phyloP scores from a whole-genome alignment of 805 yeast species.

The Debaryomyces maramus region DNA sequence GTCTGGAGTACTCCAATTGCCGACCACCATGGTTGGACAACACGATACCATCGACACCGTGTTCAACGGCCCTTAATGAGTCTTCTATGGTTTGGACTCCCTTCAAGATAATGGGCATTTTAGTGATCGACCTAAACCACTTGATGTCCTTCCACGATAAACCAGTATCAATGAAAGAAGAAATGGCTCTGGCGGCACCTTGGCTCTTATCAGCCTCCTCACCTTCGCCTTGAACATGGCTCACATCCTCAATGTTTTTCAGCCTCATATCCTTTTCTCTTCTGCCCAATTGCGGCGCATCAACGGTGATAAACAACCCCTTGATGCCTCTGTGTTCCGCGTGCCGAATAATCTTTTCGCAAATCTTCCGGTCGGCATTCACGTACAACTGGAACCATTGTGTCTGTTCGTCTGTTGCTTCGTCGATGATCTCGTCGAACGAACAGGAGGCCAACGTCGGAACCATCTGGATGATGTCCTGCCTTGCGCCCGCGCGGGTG shows the following conservation, averaged over 20 bases:
- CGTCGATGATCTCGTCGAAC: conserved; percentile 79
- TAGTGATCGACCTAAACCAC: conserved; percentile 42
- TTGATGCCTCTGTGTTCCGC: conserved; percentile 75
- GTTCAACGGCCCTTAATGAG: conserved; percentile 54
- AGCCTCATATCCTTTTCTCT: conserved; percentile 84
- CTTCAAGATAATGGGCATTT: conserved; percentile 47
- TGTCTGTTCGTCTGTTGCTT: conserved; percentile 62
- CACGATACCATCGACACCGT: conserved; percentile 62
- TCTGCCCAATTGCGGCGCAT: conserved; percentile 89
- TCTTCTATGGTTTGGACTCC: conserved; percentile 72
- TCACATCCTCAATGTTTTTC: conserved; percentile 49
- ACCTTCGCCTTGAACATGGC: conserved; percentile 50
- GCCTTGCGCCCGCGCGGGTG: conserved; percentile 77
- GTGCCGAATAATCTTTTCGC: conserved; percentile 60
- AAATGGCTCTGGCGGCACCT: conserved; percentile 86
- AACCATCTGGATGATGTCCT: conserved; percentile 79
- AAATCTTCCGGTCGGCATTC: conserved; percentile 68
- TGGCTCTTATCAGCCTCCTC: conserved; percentile 63
- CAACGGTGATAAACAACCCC: conserved; percentile 86
- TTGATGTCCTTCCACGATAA: conserved; percentile 39
- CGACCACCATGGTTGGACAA: conserved; percentile 78
- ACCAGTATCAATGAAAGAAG: conserved; percentile 66
- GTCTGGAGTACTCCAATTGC: conserved; percentile 60
- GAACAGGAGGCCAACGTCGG: conserved; percentile 90
- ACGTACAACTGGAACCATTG: conserved; percentile 92